Base-by-base conservation (phyloP, 116 monocot species). In the Papilionanthe hybrid region DNA sequence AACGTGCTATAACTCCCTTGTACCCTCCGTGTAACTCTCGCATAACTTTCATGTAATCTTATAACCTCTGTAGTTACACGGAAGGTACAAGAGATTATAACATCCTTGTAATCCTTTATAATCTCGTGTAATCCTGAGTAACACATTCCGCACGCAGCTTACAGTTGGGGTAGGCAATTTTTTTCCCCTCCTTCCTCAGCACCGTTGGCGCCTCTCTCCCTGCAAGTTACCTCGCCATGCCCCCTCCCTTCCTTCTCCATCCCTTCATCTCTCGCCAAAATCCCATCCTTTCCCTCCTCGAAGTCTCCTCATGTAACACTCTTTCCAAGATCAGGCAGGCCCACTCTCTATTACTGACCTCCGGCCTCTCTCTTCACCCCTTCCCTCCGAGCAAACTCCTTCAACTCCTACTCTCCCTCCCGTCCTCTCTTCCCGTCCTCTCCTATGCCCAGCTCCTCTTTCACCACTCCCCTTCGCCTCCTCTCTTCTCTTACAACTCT, bases 401-500 rank as follows among this genome's bases (percentile, higher is more conserved):
- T 56, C 22, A 66, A 28, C 53, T 55, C 71, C 77, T 78, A 41
- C 71, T 72, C 77, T 71, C 77, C 55, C 43, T 72, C 9, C 41
- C 80, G 5, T 17, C 55, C 18, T 29, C 79, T 55, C 37, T 73
- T 50, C 60, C 72, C 8, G 20, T 43, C 47, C 79, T 83, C 79
- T 22, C 83, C 63, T 83, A 79, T 63, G 83, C 83, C 79, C 30
- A 79, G 48, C 75, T 75, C 79, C 17, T 79, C 66, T 83, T 83
- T 29, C 74, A 32, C 75, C 60, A 75, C 75, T 79, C 79, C 50
- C 83, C 80, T 11, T 79, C 84, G 7, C 80, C 79, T 19, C 75
- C 75, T 15, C 76, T 84, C 76, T 80, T 84, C 80, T 79, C 71
- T 71, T 84, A 84, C 72, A 84, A 84, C 57, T 79, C 76, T 68